A percentile compares a stretch with the other conserved stretches of the same genome.
These are phyloP conservation scores for Zasmidium citrigriseum DNA, from an alignment of 2,329 filamentous ascomycete species.

Conservation along the genomic window DNA sequence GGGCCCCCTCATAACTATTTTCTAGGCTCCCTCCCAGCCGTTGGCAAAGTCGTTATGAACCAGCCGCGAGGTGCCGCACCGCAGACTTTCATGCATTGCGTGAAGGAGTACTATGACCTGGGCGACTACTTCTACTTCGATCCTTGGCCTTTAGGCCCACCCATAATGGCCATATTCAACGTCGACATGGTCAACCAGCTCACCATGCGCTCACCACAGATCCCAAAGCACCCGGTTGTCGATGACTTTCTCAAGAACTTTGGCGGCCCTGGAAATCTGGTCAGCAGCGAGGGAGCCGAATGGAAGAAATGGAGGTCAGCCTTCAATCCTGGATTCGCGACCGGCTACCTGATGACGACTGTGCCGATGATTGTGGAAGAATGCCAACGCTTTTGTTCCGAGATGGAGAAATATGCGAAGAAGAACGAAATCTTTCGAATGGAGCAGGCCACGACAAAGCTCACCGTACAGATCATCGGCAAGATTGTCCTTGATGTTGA, in stretches of 20 bases:
- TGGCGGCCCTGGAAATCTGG: slow-evolving; percentile 39
- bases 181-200: slow-evolving; percentile 42
- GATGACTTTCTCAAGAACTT: slow-evolving; percentile 37
- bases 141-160: slow-evolving; percentile 43
- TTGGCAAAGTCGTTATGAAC: slow-evolving; percentile 37
- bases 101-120: slow-evolving; percentile 40
- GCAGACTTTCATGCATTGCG: slow-evolving; percentile 36
- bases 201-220: slow-evolving; percentile 34
- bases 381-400: slow-evolving; percentile 33
- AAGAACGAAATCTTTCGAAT: slow-evolving; percentile 41
- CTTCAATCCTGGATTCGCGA: slow-evolving; percentile 47
- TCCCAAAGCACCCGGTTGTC: slow-evolving; percentile 36
- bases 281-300: slow-evolving; percentile 38
- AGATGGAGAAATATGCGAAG: slow-evolving; percentile 38
- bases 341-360: slow-evolving; percentile 41
- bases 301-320: slow-evolving; percentile 48
- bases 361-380: slow-evolving; percentile 41
- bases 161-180: slow-evolving; percentile 40
- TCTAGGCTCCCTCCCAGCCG: slow-evolving; percentile 43
- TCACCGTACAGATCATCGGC: slow-evolving; percentile 47
- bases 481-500: slow-evolving; percentile 41
- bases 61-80: slow-evolving; percentile 40
- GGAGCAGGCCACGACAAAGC: slow-evolving; percentile 41
- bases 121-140: slow-evolving; percentile 47
- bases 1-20: slow-evolving; percentile 44